Evolutionary conservation across 345 rosid species (phyloP).

Genomic region (Mangifera indica): DNA sequence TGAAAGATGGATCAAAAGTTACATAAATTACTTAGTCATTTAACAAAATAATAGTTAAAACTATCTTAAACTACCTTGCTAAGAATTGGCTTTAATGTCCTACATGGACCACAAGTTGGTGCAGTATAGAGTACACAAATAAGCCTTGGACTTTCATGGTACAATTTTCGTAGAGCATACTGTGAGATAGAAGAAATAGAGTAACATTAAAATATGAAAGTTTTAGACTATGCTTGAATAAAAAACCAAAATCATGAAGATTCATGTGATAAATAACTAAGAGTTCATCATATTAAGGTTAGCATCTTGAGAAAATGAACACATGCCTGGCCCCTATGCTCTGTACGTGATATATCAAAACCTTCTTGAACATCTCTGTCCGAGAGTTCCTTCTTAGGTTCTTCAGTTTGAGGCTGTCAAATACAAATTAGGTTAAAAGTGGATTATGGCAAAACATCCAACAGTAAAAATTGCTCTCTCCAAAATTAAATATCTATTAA

Average conservation of each 20-base stretch:
- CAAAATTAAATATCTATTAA: no score
- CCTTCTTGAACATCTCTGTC: constrained; percentile 82
- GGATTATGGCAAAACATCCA: neutral
- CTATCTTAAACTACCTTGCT: constrained; percentile 59
- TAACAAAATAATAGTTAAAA: neutral
- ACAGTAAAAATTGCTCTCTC: neutral
- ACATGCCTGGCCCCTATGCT: constrained; percentile 89
- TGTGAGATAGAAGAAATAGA: constrained; percentile 31
- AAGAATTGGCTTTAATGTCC: constrained; percentile 94
- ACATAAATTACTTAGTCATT: constrained; percentile 2
- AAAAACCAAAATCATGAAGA: constrained; percentile 10
- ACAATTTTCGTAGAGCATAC: constrained; percentile 91
- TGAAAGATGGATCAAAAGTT: neutral
- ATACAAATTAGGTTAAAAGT: constrained; percentile 14
- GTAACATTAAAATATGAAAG: constrained; percentile 4
- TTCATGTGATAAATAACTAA: neutral
- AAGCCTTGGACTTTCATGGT: constrained; percentile 93
- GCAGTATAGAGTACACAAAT: constrained; percentile 79
- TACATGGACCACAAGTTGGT: constrained; percentile 97
- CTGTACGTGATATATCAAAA: constrained; percentile 72
- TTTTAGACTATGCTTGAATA: neutral
- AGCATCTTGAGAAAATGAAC: constrained; percentile 13
- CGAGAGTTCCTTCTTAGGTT: constrained; percentile 77
- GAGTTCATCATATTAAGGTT: neutral
- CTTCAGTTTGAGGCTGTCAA: constrained; percentile 82